Conservation (phyloP, 2,329 filamentous ascomycete species). For the Trichoderma sp. region DNA sequence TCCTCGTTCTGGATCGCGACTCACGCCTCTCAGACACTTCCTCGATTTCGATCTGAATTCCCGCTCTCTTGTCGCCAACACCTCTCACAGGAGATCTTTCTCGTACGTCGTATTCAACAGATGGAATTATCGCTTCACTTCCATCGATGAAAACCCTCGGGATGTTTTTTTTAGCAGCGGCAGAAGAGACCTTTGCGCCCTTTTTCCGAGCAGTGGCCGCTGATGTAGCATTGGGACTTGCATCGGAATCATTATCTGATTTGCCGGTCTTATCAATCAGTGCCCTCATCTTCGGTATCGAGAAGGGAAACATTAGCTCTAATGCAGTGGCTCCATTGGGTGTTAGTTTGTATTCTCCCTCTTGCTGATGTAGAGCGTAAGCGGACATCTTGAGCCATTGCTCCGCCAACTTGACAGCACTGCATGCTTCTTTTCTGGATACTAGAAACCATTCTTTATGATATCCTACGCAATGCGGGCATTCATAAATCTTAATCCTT, state of each 20-base stretch:
- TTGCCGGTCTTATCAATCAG: background rate
- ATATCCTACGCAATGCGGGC: fast-evolving
- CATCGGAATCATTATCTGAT: background rate
- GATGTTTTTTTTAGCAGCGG: background rate
- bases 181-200: background rate
- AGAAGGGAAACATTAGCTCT: background rate
- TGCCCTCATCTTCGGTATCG: fast-evolving
- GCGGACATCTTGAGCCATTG: background rate
- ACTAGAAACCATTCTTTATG: background rate
- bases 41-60: too few species aligned
- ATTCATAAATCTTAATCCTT: background rate
- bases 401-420: background rate
- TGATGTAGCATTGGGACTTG: background rate
- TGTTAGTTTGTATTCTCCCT: background rate
- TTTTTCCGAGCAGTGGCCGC: background rate
- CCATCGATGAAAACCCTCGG: background rate
- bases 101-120: too few species aligned
- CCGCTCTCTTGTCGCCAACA: too few species aligned
- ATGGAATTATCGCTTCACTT: too few species aligned
- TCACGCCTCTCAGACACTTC: too few species aligned
- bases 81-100: too few species aligned
- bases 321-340: fast-evolving
- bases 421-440: background rate
- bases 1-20: too few species aligned
- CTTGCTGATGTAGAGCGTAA: background rate